Percentiles rank a stretch among this genome's conserved stretches.
Evolutionary conservation across 2,329 filamentous ascomycete species (phyloP).

Genomic region (Akanthomyces lecanii): DNA sequence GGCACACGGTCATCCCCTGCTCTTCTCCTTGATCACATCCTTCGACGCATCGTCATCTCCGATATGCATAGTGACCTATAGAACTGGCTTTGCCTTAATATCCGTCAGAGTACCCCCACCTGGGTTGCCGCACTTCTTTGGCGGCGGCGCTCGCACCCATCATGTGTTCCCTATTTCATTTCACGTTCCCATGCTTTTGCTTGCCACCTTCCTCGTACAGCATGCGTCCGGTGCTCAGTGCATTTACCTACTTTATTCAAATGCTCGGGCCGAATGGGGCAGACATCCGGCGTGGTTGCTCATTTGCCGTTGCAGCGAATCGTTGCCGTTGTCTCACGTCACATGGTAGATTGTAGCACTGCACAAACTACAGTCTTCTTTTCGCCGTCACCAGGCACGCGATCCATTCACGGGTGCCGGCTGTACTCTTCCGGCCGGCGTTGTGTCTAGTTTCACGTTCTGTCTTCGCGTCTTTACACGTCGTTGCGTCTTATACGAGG

Average conservation of each 20-base stretch:
- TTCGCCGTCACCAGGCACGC: not conserved
- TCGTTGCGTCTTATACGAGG: not conserved
- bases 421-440: not conserved
- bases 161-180: not conserved
- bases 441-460: not conserved
- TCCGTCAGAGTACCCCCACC: not conserved
- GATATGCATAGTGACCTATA: not conserved
- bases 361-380: not conserved
- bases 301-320: not conserved
- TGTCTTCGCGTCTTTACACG: not conserved
- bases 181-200: not conserved
- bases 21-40: not conserved
- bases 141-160: not conserved
- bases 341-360: not conserved
- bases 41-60: not conserved
- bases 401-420: not conserved
- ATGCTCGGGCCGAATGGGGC: not conserved
- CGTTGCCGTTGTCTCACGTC: not conserved
- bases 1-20: not conserved
- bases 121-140: not conserved
- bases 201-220: conserved; percentile 3
- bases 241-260: too few species aligned
- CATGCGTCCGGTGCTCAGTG: not conserved
- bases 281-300: not conserved
- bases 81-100: not conserved